A percentile compares a stretch with the other conserved stretches of the same genome.
Conservation (phyloP, 208 protist species). For the Trypanosoma avium region DNA sequence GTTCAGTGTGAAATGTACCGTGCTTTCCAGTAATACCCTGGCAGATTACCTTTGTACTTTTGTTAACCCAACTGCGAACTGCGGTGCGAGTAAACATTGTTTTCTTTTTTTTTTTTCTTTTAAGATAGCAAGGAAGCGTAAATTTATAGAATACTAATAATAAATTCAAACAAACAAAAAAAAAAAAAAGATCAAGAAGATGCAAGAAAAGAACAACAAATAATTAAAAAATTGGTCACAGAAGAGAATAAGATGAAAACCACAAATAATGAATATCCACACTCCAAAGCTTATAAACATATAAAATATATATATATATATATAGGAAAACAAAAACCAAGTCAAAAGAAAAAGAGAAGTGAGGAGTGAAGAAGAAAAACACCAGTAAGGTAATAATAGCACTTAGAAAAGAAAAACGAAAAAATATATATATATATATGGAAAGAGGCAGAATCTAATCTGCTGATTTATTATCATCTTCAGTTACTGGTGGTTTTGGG, state of each 20-base stretch:
- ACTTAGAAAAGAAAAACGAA: conserved; percentile 11
- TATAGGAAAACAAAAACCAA: conserved; percentile 14
- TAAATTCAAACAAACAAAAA: background rate
- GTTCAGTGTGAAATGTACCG: conserved; percentile 97
- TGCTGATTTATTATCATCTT: background rate
- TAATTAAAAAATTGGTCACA: no score
- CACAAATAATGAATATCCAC: no score
- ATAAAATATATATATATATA: conserved; percentile 19
- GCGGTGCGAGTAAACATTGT: conserved; percentile 66
- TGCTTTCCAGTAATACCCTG: conserved; percentile 99
- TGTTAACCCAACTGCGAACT: conserved; percentile 85
- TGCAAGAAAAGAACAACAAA: no score
- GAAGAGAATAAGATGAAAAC: no score
- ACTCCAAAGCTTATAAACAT: no score
- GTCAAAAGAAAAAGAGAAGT: conserved; percentile 20
- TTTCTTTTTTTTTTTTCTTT: conserved; percentile 7
- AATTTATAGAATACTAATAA: background rate
- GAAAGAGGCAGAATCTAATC: background rate
- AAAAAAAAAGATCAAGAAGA: background rate
- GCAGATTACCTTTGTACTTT: conserved; percentile 98
- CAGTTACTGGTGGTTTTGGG: background rate
- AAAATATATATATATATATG: no score
- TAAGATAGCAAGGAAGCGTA: background rate
- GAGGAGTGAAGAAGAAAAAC: background rate
- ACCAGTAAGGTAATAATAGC: conserved; percentile 24